These are phyloP conservation scores for Cercospora sojina DNA, from an alignment of 2,329 filamentous ascomycete genomes.

Conservation along the genomic window DNA sequence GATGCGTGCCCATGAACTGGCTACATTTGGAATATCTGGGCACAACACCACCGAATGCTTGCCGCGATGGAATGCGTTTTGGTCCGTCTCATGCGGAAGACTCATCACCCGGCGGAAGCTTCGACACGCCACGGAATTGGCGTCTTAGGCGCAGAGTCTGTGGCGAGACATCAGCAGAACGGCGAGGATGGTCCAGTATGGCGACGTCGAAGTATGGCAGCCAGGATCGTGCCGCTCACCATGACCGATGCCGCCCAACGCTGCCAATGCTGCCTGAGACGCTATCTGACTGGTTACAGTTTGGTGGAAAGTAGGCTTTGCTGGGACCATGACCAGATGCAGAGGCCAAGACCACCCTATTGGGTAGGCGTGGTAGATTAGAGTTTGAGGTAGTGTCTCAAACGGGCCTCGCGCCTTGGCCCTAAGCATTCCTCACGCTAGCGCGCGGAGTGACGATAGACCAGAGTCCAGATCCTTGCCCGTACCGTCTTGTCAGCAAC, in stretches of 20 bases:
- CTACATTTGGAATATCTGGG: conserved; percentile 19
- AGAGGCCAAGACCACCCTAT: conserved; percentile 3
- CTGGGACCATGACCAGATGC: conserved; percentile 1
- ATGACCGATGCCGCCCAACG: background rate
- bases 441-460: conserved; percentile 2
- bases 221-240: background rate
- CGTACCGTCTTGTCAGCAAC: conserved; percentile 8
- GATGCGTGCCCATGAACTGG: conserved; percentile 4
- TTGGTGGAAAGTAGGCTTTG: background rate
- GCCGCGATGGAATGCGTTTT: conserved; percentile 3
- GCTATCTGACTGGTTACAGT: background rate
- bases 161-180: background rate
- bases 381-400: background rate
- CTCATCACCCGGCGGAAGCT: background rate
- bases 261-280: background rate
- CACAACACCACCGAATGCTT: background rate
- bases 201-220: background rate
- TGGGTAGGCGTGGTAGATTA: background rate
- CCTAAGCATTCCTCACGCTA: background rate
- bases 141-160: conserved; percentile 12
- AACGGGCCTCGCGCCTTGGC: conserved; percentile 5
- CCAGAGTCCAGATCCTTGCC: conserved; percentile 4
- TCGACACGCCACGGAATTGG: conserved; percentile 18
- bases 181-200: background rate
- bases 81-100: background rate